Conservation (phyloP, 179 eudicot genomes). For the Sideroxylon spinosum region DNA sequence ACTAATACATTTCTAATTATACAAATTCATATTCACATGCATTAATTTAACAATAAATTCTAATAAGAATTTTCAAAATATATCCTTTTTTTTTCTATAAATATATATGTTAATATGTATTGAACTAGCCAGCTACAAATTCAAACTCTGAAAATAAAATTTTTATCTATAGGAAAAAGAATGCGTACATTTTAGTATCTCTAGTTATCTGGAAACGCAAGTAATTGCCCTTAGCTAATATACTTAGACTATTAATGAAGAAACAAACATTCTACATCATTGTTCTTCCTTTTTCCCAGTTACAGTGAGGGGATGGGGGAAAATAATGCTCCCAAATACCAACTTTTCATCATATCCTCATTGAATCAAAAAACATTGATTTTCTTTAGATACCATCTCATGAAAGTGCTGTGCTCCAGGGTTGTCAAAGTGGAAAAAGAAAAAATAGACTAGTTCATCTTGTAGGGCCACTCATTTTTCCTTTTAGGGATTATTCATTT, state of each 20-base stretch:
- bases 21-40: no score
- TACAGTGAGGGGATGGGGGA: neutral
- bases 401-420: neutral
- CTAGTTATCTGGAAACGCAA: no score
- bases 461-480: neutral
- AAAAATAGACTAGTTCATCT: neutral
- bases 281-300: neutral
- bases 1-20: no score
- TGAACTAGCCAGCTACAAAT: no score
- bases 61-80: no score
- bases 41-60: no score
- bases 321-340: slow-evolving; percentile 11
- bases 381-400: slow-evolving; percentile 8
- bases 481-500: slow-evolving; percentile 7
- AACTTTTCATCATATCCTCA: slow-evolving; percentile 15
- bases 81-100: no score
- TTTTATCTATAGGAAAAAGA: no score
- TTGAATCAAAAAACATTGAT: slow-evolving; percentile 17
- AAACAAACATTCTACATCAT: neutral
- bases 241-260: neutral
- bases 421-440: slow-evolving; percentile 11
- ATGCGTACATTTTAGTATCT: no score
- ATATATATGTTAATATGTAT: no score
- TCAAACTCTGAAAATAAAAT: no score
- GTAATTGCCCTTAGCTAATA: no score